Percentiles rank a stretch among this genome's conserved stretches.
Conservation (phyloP, 148 eudicot genomes). For the Mesembryanthemum crystallinum region DNA sequence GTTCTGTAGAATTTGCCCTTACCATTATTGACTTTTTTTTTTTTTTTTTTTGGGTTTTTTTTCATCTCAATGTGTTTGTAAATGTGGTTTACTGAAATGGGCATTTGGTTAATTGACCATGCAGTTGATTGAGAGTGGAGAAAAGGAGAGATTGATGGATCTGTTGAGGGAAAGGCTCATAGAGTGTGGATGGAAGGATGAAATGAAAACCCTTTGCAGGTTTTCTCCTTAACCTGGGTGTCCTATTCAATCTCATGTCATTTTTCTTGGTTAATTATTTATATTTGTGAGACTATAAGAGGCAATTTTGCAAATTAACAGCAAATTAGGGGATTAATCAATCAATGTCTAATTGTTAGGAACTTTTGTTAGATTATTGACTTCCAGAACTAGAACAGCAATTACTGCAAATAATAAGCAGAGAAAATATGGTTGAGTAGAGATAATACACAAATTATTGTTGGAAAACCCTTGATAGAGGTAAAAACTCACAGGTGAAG, state of each 20-base stretch:
- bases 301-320: background rate
- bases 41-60: background rate
- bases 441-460: too few species aligned
- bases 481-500: too few species aligned
- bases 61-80: background rate
- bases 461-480: too few species aligned
- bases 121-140: constrained; percentile 69
- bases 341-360: background rate
- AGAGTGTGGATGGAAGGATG: constrained; percentile 66
- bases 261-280: background rate
- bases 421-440: too few species aligned
- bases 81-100: constrained; percentile 14
- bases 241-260: background rate
- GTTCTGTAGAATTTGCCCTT: background rate
- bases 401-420: too few species aligned
- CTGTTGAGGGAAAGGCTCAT: constrained; percentile 64
- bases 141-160: constrained; percentile 69
- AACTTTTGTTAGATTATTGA: too few species aligned
- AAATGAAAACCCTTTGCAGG: constrained; percentile 49
- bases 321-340: background rate
- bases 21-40: background rate
- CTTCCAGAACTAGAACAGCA: too few species aligned
- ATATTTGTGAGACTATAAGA: background rate
- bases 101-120: constrained; percentile 16
- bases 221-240: background rate